phyloP scores from a whole-genome alignment of 129 eudicot species.

The Flaveria sonorensis region DNA sequence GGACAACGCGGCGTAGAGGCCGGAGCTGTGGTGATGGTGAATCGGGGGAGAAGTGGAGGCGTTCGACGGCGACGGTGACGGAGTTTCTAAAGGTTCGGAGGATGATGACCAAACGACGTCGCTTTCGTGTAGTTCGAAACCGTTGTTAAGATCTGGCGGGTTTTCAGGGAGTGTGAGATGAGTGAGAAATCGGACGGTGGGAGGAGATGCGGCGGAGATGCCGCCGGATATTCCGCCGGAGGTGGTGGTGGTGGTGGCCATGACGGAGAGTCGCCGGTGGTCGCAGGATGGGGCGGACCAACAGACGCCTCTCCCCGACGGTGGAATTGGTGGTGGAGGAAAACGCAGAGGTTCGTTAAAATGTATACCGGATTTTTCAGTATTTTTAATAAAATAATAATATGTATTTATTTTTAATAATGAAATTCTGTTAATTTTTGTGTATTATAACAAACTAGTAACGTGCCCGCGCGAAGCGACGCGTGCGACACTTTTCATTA shows the following conservation, averaged over 20 bases:
- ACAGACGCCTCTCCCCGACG: slow-evolving; percentile 39
- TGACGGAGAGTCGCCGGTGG: slow-evolving; percentile 50
- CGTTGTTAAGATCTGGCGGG: slow-evolving; percentile 34
- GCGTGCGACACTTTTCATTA: too few relatives aligned
- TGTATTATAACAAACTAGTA: too few relatives aligned
- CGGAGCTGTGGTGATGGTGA: slow-evolving; percentile 42
- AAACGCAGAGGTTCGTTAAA: slow-evolving; percentile 31
- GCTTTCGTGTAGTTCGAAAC: slow-evolving; percentile 59
- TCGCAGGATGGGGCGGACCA: slow-evolving; percentile 31
- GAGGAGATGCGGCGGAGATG: slow-evolving; percentile 32
- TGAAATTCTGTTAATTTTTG: too few relatives aligned
- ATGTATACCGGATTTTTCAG: slow-evolving; percentile 18
- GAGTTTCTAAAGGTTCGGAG: slow-evolving; percentile 21
- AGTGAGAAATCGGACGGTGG: slow-evolving; percentile 45
- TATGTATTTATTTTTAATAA: too few relatives aligned
- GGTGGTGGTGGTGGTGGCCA: slow-evolving; percentile 31
- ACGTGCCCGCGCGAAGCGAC: too few relatives aligned
- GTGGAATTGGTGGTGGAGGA: slow-evolving; percentile 13
- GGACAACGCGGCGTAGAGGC: slow-evolving; percentile 73
- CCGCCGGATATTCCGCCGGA: slow-evolving; percentile 12
- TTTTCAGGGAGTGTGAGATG: slow-evolving; percentile 26
- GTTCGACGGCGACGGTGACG: slow-evolving; percentile 31
- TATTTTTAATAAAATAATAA: too few relatives aligned
- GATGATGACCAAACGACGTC: slow-evolving; percentile 67
- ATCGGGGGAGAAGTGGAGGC: slow-evolving; percentile 30